Percentiles rank a stretch among this genome's conserved stretches.
Evolutionary conservation across 495 filamentous ascomycete genomes (phyloP).

Genomic region (Paragyromitra xinjiangensis): DNA sequence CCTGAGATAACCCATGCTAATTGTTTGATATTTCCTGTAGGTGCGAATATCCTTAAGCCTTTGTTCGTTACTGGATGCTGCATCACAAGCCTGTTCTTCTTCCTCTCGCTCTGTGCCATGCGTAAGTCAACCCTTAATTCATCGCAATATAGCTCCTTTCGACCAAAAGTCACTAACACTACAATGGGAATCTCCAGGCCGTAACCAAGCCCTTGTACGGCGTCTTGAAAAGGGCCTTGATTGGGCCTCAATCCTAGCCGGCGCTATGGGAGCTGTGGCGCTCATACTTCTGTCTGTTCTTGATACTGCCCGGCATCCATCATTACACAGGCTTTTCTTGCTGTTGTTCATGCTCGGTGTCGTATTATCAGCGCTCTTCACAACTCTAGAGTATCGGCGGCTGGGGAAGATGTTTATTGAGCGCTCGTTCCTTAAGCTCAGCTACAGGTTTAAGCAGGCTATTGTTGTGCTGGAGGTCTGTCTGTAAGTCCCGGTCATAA

Average conservation of each 20-base stretch:
- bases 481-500: constrained; percentile 59
- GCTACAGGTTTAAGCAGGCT: constrained; percentile 80
- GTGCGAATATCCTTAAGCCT: constrained; percentile 74
- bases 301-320: constrained; percentile 74
- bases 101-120: constrained; percentile 81
- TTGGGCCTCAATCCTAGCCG: constrained; percentile 73
- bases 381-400: constrained; percentile 75
- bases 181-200: constrained; percentile 9
- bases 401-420: constrained; percentile 68
- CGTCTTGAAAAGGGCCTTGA: constrained; percentile 74
- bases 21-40: constrained; percentile 2
- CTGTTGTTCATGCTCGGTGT: constrained; percentile 79
- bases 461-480: constrained; percentile 83
- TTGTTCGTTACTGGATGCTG: constrained; percentile 84
- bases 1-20: constrained; percentile 13
- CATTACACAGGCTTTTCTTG: constrained; percentile 79
- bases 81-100: constrained; percentile 83
- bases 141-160: not conserved
- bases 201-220: constrained; percentile 51
- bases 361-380: constrained; percentile 55
- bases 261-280: constrained; percentile 77
- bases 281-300: constrained; percentile 85
- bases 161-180: constrained; percentile 11
- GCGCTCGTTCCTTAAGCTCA: constrained; percentile 74
- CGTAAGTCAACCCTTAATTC: constrained; percentile 66